Evolutionary conservation across 2,329 filamentous ascomycete species (phyloP), one percentile per base, ranked within the genome.

Genomic region (Trichoderma breve): DNA sequence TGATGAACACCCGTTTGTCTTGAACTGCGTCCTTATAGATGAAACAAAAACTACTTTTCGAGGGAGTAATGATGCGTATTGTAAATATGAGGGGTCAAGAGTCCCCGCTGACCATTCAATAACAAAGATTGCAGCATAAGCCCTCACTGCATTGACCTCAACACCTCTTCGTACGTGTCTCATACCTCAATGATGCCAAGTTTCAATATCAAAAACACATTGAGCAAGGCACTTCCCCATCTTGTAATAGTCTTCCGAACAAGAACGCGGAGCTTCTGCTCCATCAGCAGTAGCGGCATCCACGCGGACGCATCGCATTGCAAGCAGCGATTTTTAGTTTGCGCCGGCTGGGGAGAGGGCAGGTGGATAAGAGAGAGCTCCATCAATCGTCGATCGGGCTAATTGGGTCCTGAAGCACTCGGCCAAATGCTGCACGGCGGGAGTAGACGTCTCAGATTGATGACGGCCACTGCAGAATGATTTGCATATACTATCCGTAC

Each of bases 341-440:
- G 32, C 65, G 65, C 53, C 6, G 34, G 65, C 36, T 18, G 18
- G n/a, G 32, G 64, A 24, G 32, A 67, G n/a, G 18, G 28, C 36
- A 32, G 53, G 55, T 60, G 65, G 55, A 58, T 67, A 60, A 39
- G 36, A 36, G n/a, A 24, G 30, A 66, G 28, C 55, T 47, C 65
- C 53, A 68, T 68, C 55, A 43, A 68, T 68, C 53, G 65, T 60
- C 55, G 65, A 68, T 68, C 65, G 53, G 24, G 55, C 55, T 68
- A 68, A 26, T 43, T 28, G 28, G 64, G 32, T 28, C 51, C 51
- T 39, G 64, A 36, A 60, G 39, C 21, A 12, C 24, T 68, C 32
- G 55, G 55, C 55, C 65, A 47, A 39, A 60, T 14, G 53, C 24
- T 68, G 65, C n/a, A 60, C 8, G 34, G 36, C 55, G 65, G 36